These are phyloP conservation scores for Cronartium quercuum DNA, from an alignment of 1,284 basidiomycete genomes.

Conservation along the genomic window DNA sequence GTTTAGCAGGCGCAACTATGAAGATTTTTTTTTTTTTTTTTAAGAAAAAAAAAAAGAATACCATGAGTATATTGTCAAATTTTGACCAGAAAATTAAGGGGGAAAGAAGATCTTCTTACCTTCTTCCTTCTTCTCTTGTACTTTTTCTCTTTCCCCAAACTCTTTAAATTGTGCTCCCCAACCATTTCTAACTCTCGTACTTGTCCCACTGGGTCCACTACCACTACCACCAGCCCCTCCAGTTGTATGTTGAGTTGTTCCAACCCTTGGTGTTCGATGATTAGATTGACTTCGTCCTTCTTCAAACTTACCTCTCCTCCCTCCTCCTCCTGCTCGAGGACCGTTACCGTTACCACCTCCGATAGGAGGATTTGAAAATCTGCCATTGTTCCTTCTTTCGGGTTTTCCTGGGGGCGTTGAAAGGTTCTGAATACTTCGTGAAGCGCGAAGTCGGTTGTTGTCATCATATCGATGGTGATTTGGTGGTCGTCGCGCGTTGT, in stretches of 20 bases:
- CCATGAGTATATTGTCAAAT: too few species aligned
- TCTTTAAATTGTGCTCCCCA: constrained; percentile 34
- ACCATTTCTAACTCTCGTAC: constrained; percentile 15
- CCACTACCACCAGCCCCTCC: neutral
- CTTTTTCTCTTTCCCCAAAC: constrained; percentile 13
- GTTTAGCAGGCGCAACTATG: constrained; percentile 53
- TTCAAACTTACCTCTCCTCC: constrained; percentile 22
- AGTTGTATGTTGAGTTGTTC: neutral
- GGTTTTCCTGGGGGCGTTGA: too few species aligned
- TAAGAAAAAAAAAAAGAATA: too few species aligned
- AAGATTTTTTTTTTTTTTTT: too few species aligned
- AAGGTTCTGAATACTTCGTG: constrained; percentile 15
- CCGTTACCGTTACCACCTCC: constrained; percentile 6
- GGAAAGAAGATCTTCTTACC: neutral
- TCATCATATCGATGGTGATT: too few species aligned
- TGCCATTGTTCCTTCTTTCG: too few species aligned
- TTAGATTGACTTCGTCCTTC: neutral
- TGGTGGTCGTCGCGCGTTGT: too few species aligned
- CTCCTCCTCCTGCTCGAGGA: too few species aligned
- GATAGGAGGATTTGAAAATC: constrained; percentile 2
- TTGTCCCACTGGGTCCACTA: neutral
- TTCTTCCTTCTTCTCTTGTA: constrained; percentile 14
- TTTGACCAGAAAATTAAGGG: too few species aligned
- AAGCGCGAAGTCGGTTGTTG: too few species aligned
- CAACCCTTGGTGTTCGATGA: constrained; percentile 1